phyloP scores from a whole-genome alignment of 768 basidiomycete species.

The Boletellus emodensis region DNA sequence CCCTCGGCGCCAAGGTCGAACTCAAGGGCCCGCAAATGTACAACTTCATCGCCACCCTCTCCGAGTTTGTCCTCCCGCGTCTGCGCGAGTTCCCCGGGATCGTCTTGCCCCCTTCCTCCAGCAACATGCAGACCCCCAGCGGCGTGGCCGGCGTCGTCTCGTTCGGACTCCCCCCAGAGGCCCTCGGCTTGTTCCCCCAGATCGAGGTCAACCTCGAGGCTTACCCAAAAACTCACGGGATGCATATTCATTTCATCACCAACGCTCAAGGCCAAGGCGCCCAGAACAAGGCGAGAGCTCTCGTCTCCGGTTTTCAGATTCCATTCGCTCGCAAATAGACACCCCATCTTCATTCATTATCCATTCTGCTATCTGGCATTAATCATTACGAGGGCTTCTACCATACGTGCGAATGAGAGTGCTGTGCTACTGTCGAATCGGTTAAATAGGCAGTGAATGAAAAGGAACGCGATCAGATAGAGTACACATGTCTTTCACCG shows the following conservation, averaged over 20 bases:
- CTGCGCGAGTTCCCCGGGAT: slow-evolving; percentile 88
- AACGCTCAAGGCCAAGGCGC: slow-evolving; percentile 85
- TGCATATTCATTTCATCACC: slow-evolving; percentile 94
- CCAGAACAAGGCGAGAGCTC: slow-evolving; percentile 79
- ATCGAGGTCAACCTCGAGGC: slow-evolving; percentile 91
- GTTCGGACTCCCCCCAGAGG: slow-evolving; percentile 78
- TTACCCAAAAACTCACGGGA: slow-evolving; percentile 82
- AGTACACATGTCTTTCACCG: slow-evolving; percentile 20
- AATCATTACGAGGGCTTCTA: slow-evolving; percentile 26
- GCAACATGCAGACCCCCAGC: slow-evolving; percentile 67
- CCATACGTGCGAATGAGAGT: slow-evolving; percentile 32
- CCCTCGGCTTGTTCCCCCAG: slow-evolving; percentile 91
- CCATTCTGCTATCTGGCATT: slow-evolving; percentile 10
- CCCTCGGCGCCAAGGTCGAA: slow-evolving; percentile 86
- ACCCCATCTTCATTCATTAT: not conserved
- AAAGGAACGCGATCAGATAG: slow-evolving; percentile 7
- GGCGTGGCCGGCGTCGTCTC: slow-evolving; percentile 85
- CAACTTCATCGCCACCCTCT: slow-evolving; percentile 82
- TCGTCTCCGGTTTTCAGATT: slow-evolving; percentile 89
- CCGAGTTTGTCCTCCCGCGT: slow-evolving; percentile 94
- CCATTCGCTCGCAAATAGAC: slow-evolving; percentile 62
- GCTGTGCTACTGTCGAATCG: slow-evolving; percentile 3
- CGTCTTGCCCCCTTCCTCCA: slow-evolving; percentile 67
- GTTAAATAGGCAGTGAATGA: slow-evolving; percentile 18
- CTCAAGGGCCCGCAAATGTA: slow-evolving; percentile 92